Base-by-base conservation (phyloP, 768 basidiomycete species). In the Boletus bicolor region DNA sequence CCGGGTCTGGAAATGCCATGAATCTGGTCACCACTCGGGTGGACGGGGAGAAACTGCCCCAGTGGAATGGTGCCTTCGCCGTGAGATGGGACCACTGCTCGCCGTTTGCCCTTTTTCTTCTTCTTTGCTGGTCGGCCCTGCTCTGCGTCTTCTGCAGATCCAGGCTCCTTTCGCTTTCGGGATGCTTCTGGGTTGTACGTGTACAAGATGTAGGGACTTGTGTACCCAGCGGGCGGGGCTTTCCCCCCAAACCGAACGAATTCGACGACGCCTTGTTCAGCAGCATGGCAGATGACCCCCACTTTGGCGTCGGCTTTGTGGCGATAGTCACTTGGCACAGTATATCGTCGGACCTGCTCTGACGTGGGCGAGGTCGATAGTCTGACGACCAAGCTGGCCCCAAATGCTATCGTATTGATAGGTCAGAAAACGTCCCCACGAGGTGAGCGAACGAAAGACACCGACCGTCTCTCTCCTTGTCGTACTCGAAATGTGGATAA, bases 221-320 rank as follows among this genome's bases (percentile, higher is more conserved):
- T 60, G 55, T 83, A 80, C 14, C 72, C 77, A 26, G 71, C 62
- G 1, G 82, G 79, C 11, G 74, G 66, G 0, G 69, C 65, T 38
- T 64, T 59, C 26, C 83, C 83, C 26, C 68, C 74, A 62, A 81
- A 84, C n/a, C 81, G 79, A 24, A 88, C 65, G 44, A 85, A 77
- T 56, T 88, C 85, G 41, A 88, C 65, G 17, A 76, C 73, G 10
- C 87, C 86, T 57, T 78, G 68, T 57, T 82, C 73, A 15, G 77
- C 80, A 3, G 85, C 87, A 3, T 69, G 68, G 51, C 74, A 75
- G 1, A 78, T 71, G 11, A 80, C 85, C 14, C 82, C 85, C 15
- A 76, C 71, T 65, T 80, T 86, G 6, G 87, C 87, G 57, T 89
- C 87, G 15, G 73, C 73, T 61, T 83, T 84, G 30, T 72, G 79